A percentile compares a stretch with the other conserved stretches of the same genome.
These are phyloP conservation scores for Pseudogymnoascus sp. DNA, from an alignment of 2,329 filamentous ascomycete species.

Conservation along the genomic window DNA sequence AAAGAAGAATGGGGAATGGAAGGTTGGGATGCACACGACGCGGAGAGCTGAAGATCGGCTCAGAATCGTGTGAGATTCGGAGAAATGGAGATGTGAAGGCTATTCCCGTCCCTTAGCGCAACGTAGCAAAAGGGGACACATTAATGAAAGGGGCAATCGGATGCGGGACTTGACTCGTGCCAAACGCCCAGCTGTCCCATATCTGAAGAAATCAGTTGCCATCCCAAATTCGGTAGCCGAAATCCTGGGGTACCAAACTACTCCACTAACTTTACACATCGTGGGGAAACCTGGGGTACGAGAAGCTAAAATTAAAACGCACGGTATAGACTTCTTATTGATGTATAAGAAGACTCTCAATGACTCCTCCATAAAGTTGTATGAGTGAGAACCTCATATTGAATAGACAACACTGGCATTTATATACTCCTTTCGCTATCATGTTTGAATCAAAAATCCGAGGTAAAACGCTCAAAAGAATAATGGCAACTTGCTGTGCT, in stretches of 20 bases:
- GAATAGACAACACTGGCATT: not conserved
- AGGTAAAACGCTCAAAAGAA: not conserved
- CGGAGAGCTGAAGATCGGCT: not conserved
- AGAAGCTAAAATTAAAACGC: not conserved
- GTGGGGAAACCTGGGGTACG: not conserved
- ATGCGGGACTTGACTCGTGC: not conserved
- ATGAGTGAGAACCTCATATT: not conserved
- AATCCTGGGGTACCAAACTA: not conserved
- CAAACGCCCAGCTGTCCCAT: not conserved
- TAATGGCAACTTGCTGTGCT: not conserved
- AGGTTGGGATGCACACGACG: not conserved
- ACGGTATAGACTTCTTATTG: not conserved
- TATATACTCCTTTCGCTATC: not conserved
- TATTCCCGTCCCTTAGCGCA: not conserved
- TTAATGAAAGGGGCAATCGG: not conserved
- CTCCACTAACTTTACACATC: not conserved
- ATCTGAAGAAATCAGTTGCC: not conserved
- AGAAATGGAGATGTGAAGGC: not conserved
- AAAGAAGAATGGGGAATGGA: not conserved
- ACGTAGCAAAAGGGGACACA: not conserved
- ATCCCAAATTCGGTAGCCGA: not conserved
- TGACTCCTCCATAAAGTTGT: not conserved
- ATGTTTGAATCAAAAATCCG: not conserved
- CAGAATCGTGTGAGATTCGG: not conserved
- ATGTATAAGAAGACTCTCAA: not conserved